These are phyloP conservation scores for Penicillium polonicum DNA, from an alignment of 2,329 filamentous ascomycete genomes.

Conservation along the genomic window DNA sequence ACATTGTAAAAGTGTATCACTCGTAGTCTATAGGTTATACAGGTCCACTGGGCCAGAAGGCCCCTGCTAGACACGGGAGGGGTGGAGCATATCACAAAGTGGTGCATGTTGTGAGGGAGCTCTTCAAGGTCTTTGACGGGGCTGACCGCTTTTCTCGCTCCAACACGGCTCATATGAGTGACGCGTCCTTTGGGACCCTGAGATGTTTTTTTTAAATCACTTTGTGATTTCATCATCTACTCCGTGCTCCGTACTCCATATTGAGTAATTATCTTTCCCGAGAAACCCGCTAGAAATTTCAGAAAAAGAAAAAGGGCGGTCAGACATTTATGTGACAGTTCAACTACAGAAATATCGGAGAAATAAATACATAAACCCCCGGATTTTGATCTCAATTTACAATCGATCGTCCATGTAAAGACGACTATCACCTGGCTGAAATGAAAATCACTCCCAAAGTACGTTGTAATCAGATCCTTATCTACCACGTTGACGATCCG, in stretches of 20 bases:
- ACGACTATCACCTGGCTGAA: conserved; percentile 1
- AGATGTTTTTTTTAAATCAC: background rate
- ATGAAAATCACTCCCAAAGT: background rate
- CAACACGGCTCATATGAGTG: conserved; percentile 19
- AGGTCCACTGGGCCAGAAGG: conserved; percentile 1
- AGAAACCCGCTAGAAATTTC: conserved; percentile 19
- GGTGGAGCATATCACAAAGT: conserved; percentile 6
- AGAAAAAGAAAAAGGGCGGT: conserved; percentile 18
- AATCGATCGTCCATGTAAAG: background rate
- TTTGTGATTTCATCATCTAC: background rate
- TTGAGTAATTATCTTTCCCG: conserved; percentile 15
- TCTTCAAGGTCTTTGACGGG: background rate
- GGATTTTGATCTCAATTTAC: background rate
- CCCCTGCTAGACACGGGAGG: conserved; percentile 20
- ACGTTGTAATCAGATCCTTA: conserved; percentile 8
- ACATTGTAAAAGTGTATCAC: conserved; percentile 15
- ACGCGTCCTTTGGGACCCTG: conserved; percentile 15
- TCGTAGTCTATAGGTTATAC: background rate
- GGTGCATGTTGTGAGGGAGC: background rate
- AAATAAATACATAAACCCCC: conserved; percentile 7
- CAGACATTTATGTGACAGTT: conserved; percentile 3
- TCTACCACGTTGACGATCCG: conserved; percentile 13
- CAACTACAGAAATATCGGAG: conserved; percentile 13
- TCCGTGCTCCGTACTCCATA: background rate
- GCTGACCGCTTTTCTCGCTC: conserved; percentile 17